These are phyloP conservation scores for Hordeum marinum DNA, from an alignment of 176 grass and related monocot species.

Conservation along the genomic window DNA sequence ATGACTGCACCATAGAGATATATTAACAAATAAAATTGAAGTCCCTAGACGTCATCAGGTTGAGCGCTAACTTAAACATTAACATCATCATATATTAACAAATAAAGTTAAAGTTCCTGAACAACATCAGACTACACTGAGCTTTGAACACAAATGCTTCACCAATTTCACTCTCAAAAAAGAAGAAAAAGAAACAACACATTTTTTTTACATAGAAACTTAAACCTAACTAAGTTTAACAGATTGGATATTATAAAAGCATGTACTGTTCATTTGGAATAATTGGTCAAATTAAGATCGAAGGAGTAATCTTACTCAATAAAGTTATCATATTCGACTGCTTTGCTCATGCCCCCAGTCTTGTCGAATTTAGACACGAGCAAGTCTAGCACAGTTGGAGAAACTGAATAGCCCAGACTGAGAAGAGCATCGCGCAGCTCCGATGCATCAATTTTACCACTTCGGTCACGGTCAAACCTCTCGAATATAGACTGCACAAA, in stretches of 20 bases:
- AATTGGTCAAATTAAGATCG: background rate
- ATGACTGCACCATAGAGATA: background rate
- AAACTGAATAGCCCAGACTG: conserved; percentile 86
- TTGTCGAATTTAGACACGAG: conserved; percentile 95
- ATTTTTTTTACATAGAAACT: background rate
- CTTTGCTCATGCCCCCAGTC: conserved; percentile 78
- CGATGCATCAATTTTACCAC: conserved; percentile 76
- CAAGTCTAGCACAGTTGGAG: conserved; percentile 73
- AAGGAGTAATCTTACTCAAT: conserved; percentile 71
- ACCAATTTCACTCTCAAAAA: background rate
- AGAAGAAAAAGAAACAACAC: background rate
- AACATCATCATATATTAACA: background rate
- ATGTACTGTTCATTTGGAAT: background rate
- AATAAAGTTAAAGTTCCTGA: background rate
- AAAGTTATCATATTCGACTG: conserved; percentile 95
- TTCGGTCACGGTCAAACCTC: conserved; percentile 96
- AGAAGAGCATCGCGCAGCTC: conserved; percentile 93
- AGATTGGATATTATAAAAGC: background rate
- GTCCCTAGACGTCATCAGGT: background rate
- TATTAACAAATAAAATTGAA: background rate
- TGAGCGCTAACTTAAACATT: background rate
- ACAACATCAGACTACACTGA: background rate
- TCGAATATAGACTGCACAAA: conserved; percentile 74
- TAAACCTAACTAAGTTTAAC: background rate
- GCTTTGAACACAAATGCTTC: background rate